phyloP scores from a whole-genome alignment of 2,329 filamentous ascomycete genomes.

The Colletotrichum sansevieriae region DNA sequence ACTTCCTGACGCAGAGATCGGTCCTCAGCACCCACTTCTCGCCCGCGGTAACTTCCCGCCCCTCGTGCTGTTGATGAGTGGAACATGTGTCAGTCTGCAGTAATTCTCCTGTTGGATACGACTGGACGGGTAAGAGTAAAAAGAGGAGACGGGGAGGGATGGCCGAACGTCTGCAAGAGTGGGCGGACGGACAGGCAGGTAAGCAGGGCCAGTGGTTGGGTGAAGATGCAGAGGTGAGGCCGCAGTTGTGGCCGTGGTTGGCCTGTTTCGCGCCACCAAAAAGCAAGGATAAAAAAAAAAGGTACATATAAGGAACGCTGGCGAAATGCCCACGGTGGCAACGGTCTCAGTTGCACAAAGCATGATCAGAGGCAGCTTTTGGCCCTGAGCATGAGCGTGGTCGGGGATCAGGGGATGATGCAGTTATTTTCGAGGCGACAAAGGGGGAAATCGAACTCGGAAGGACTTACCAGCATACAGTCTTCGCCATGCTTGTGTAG shows the following conservation, averaged over 20 bases:
- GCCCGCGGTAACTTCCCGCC: slow-evolving; percentile 80
- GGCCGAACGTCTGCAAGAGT: slow-evolving; percentile 23
- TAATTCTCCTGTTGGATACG: slow-evolving; percentile 12
- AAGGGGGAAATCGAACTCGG: background rate
- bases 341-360: slow-evolving; percentile 23
- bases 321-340: slow-evolving; percentile 27
- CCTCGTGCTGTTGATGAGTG: slow-evolving; percentile 74
- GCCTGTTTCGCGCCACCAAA: slow-evolving; percentile 33
- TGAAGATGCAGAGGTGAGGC: slow-evolving; percentile 21
- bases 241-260: slow-evolving; percentile 32
- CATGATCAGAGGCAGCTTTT: slow-evolving; percentile 5
- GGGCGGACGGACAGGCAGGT: slow-evolving; percentile 1
- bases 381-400: slow-evolving; percentile 3
- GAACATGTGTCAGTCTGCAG: slow-evolving; percentile 37
- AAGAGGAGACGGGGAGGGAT: slow-evolving; percentile 16
- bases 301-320: slow-evolving; percentile 21
- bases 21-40: slow-evolving; percentile 94
- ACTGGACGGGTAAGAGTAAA: slow-evolving; percentile 18
- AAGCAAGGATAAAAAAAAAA: slow-evolving; percentile 17
- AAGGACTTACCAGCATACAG: slow-evolving; percentile 77
- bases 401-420: slow-evolving; percentile 34
- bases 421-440: background rate
- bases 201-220: background rate
- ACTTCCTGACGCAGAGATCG: slow-evolving; percentile 78
- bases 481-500: slow-evolving; percentile 91